Evolutionary conservation across 306 rosid genomes (phyloP).

Genomic region (Glycine soja): DNA sequence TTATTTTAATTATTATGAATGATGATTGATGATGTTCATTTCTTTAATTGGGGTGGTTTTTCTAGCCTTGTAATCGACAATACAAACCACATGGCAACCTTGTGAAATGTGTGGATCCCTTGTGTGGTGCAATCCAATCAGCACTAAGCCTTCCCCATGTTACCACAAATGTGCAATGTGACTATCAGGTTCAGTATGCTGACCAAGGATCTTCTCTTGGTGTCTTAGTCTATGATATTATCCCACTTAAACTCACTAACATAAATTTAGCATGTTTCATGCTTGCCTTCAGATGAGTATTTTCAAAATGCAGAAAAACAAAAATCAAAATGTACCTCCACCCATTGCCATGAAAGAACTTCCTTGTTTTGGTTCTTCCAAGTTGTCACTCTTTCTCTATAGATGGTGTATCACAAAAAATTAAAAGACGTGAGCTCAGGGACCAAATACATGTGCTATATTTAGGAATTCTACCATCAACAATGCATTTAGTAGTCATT

Average conservation of each 20-base stretch:
- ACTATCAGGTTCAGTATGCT: constrained; percentile 66
- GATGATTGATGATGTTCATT: neutral
- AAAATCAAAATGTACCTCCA: too few species aligned
- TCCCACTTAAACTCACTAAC: constrained; percentile 51
- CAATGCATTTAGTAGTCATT: too few species aligned
- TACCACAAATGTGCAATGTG: constrained; percentile 59
- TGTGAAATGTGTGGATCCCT: constrained; percentile 57
- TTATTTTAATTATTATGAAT: neutral
- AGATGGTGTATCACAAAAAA: too few species aligned
- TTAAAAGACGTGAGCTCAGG: too few species aligned
- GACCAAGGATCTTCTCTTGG: constrained; percentile 75
- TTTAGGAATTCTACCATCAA: too few species aligned
- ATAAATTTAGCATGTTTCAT: constrained; percentile 52
- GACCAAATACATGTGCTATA: too few species aligned
- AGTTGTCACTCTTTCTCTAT: too few species aligned
- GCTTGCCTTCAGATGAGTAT: constrained; percentile 77
- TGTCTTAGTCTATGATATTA: constrained; percentile 61
- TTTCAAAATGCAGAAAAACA: too few species aligned
- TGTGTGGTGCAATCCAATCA: constrained; percentile 53
- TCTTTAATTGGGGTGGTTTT: neutral
- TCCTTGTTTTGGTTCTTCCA: too few species aligned
- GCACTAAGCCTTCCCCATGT: constrained; percentile 20
- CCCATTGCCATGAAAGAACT: too few species aligned
- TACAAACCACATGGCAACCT: constrained; percentile 63
- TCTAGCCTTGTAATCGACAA: constrained; percentile 60